Evolutionary conservation across 148 eudicot species (phyloP).

Genomic region (Talinum fruticosum): DNA sequence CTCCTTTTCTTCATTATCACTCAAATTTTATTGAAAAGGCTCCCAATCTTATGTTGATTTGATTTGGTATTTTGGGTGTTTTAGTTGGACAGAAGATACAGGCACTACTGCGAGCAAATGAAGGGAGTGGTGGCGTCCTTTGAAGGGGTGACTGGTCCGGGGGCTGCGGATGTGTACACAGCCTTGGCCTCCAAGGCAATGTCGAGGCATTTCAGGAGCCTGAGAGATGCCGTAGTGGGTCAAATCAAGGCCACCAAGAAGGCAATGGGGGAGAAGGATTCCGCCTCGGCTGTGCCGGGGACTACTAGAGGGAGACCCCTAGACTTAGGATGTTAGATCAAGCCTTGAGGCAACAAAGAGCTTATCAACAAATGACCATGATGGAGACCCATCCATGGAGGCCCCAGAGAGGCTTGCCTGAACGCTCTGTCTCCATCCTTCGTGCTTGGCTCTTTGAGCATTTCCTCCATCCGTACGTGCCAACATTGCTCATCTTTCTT

Average conservation of each 20-base stretch:
- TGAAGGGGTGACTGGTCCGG: constrained; percentile 69
- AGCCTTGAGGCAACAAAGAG: constrained; percentile 74
- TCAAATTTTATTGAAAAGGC: not conserved
- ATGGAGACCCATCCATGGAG: constrained; percentile 96
- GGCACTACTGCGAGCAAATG: constrained; percentile 82
- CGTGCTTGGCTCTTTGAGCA: constrained; percentile 99
- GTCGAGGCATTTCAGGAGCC: constrained; percentile 86
- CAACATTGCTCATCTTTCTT: not conserved
- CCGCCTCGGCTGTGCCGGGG: constrained; percentile 37
- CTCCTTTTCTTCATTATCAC: not conserved
- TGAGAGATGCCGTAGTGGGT: constrained; percentile 67
- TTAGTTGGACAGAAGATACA: constrained; percentile 92
- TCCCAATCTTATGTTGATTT: not conserved
- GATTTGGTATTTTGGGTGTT: not conserved
- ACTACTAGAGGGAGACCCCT: constrained; percentile 81
- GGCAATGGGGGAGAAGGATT: constrained; percentile 81
- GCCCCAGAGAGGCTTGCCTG: constrained; percentile 92
- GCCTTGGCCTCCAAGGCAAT: constrained; percentile 83
- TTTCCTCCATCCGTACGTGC: constrained; percentile 85
- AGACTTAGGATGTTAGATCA: constrained; percentile 84
- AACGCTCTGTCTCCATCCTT: constrained; percentile 81
- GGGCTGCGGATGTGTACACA: constrained; percentile 66
- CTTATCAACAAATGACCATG: constrained; percentile 72
- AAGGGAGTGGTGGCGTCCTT: constrained; percentile 68
- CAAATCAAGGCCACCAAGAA: constrained; percentile 70